These are phyloP conservation scores for Flammula alnicola DNA, from an alignment of 1,284 basidiomycete genomes.

Conservation along the genomic window DNA sequence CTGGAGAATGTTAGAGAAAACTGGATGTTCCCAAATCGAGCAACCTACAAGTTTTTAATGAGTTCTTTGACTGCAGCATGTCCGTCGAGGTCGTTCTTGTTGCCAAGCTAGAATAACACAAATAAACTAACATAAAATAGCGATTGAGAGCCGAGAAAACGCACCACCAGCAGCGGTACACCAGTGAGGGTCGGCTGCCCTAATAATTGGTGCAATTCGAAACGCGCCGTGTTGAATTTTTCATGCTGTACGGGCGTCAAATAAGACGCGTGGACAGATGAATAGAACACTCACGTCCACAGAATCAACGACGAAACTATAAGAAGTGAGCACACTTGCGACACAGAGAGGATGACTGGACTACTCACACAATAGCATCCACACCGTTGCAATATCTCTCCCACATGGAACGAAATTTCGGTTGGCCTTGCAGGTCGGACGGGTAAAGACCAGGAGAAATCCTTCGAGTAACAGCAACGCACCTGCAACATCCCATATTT, in stretches of 20 bases:
- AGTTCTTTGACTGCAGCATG: conserved; percentile 87
- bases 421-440: conserved; percentile 68
- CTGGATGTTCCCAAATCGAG: background rate
- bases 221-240: conserved; percentile 85
- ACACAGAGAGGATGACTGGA: conserved; percentile 6
- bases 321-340: conserved; percentile 15
- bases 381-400: conserved; percentile 95
- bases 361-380: conserved; percentile 91
- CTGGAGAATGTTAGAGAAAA: conserved; percentile 40
- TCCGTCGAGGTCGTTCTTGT: conserved; percentile 90
- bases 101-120: conserved; percentile 69
- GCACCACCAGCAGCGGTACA: conserved; percentile 87
- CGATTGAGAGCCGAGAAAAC: conserved; percentile 28
- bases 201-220: conserved; percentile 90
- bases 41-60: conserved; percentile 78
- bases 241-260: conserved; percentile 54
- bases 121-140: background rate
- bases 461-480: conserved; percentile 25
- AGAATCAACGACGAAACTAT: conserved; percentile 91
- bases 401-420: conserved; percentile 93
- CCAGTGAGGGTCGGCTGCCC: conserved; percentile 73
- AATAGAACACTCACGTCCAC: conserved; percentile 65
- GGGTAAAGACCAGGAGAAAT: background rate
- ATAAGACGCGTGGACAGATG: background rate
- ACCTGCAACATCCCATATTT: conserved; percentile 95